Evolutionary conservation across 371 early-diverging fungal genomes (phyloP), one percentile per base, ranked within the genome.

Genomic region (Mortierella sp.): DNA sequence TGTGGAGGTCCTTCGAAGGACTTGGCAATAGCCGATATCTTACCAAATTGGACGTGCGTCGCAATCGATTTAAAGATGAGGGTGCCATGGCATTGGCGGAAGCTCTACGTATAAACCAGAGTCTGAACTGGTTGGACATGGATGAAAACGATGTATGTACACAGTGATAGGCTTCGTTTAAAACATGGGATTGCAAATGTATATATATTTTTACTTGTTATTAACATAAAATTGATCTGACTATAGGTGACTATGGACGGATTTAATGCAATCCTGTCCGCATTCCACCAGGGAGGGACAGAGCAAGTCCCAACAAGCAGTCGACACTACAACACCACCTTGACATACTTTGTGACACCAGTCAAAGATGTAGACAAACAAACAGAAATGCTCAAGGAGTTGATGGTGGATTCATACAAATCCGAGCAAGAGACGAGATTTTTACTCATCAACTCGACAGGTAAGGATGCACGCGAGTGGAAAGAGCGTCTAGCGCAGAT

Each of bases 201-300:
- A 19, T 52, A 0, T 36, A 3, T 33, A 3, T 36, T 36, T 36
- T 36, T 36, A 36, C 36, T 36, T 36, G 4, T 1, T 36, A 36
- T 36, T 36, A 36, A 36, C 7, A 36, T 36, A 36, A 36, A 36
- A 36, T 36, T 36, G 36, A 5, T 36, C 36, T 6, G 36, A 21
- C 52, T 52, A 0, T 53, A 78, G 79, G 79, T 80, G 2, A 75
- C 75, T 13, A 64, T 65, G 10, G 75, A 72, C 8, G 81, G 81
- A 19, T 80, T 67, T 60, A 80, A 80, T 65, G 81, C 81, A 3
- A 69, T 80, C 57, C 52, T 80, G 41, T 80, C 81, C 1, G 72
- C 81, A 15, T 80, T 80, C 76, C 72, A 80, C 53, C 81, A 74
- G 40, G 81, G 81, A 5, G 81, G 81, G n/a, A 80, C 81, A 1